phyloP scores from a whole-genome alignment of 1,284 basidiomycete species.

The Thecaphora frezii region DNA sequence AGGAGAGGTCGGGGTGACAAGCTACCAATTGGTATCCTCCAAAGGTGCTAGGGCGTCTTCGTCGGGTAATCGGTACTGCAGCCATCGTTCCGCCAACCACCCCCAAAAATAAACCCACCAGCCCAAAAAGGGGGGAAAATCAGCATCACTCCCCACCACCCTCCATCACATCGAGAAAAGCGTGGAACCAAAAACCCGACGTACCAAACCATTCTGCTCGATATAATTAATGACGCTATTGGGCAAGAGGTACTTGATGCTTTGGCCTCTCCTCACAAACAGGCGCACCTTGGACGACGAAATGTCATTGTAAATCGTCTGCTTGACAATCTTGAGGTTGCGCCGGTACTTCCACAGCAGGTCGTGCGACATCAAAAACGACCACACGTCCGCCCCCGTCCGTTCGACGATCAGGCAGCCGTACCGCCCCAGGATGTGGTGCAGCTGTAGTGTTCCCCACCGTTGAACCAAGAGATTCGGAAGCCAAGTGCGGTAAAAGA shows the following conservation, averaged over 20 bases:
- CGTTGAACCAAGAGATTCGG: too few relatives aligned
- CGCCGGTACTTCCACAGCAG: slow-evolving; percentile 66
- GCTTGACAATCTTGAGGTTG: slow-evolving; percentile 83
- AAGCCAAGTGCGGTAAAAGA: too few relatives aligned
- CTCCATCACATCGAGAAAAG: too few relatives aligned
- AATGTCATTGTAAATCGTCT: slow-evolving; percentile 98
- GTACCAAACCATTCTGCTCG: slow-evolving; percentile 69
- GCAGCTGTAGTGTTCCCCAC: slow-evolving; percentile 75
- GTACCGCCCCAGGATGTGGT: slow-evolving; percentile 91
- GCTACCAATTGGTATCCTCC: slow-evolving; percentile 31
- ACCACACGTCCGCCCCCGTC: slow-evolving; percentile 84
- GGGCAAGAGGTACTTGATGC: slow-evolving; percentile 88
- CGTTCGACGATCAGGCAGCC: slow-evolving; percentile 94
- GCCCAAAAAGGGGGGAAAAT: not conserved
- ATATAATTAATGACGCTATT: slow-evolving; percentile 93
- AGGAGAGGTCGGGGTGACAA: not conserved
- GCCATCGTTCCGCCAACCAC: not conserved
- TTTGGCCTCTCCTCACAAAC: slow-evolving; percentile 87
- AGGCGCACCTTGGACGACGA: slow-evolving; percentile 66
- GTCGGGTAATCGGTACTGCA: slow-evolving; percentile 23
- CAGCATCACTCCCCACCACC: not conserved
- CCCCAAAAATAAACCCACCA: too few relatives aligned
- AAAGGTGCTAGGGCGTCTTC: slow-evolving; percentile 21
- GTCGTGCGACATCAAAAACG: slow-evolving; percentile 65
- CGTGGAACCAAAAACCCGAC: not conserved